Evolutionary conservation across 2,329 filamentous ascomycete species (phyloP), one percentile per base, ranked within the genome.

Genomic region (Penicillium sp.): DNA sequence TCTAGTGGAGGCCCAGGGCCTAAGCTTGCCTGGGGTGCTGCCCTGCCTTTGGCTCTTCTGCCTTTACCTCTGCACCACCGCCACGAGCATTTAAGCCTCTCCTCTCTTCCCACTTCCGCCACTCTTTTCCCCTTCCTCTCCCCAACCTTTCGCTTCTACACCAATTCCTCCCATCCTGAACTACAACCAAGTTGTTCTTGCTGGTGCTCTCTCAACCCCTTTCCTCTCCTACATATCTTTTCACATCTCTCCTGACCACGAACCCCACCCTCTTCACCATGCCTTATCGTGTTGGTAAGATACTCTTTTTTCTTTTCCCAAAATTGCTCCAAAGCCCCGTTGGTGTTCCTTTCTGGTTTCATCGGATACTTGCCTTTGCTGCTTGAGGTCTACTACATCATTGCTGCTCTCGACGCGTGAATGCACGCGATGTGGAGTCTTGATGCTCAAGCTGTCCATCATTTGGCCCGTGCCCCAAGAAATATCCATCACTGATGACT

Each of bases 281-380:
- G 65, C 62, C 67, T 13, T 64, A 70, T 61, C 71, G 73, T 28
- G 56, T 75, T 37, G 73, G 73, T 75, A 66, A 65, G 73, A 61
- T 3, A 30, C 22, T 19, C 13, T 10, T 19, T 26, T n/a, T 55
- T 59, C 15, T 22, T 30, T 13, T 53, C n/a, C 7, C 17, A 4
- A 13, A 33, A 15, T 8, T 35, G 12, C 12, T 5, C 24, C 38
- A 19, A 42, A 12, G 2, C 9, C 13, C 24, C 10, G 17, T 42
- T 44, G n/a, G 28, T 55, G 24, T 44, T 9, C 26, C 15, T 24
- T 33, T 22, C 28, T 5, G 19, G 19, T 50, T 28, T 37, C 26
- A 47, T 2, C 3, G 38, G 49, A 10, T 30, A 4, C n/a, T 33
- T 33, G 15, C 7, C 33, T 44, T 40, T 19, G 38, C 24, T 15